Evolutionary conservation across 73 alveolate species (phyloP), one percentile per base, ranked within the genome.

Genomic region (Paramecium octaurelia): DNA sequence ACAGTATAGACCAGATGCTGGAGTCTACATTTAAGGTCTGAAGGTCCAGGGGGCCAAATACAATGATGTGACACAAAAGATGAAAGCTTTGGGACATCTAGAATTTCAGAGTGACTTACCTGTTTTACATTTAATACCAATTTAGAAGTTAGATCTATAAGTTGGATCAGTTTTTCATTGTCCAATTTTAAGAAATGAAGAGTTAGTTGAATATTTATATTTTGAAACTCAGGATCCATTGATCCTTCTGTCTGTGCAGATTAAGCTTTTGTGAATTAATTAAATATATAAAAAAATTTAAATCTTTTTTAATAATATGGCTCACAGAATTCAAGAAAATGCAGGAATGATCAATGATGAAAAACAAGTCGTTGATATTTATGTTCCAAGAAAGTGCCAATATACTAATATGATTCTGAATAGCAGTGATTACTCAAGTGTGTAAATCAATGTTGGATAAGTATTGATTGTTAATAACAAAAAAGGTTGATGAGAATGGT

Each of bases 331-430:
- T 42, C 36, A 80, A 80, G 91, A 27, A 18, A 46, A 48, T 44
- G 91, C 91, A 80, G 91, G 91, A 40, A 80, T 80, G 91, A 48
- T 80, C 75, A 80, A 80, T 46, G 91, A 80, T 80, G 75, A 80
- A 9, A 43, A 43, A 23, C n/a, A 80, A 43, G 91, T 80, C 24
- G 91, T 80, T 44, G 91, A 80, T 80, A 31, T 80, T 10, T 80
- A 80, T 43, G 73, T 80, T 11, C 91, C 91, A n/a, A 40, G 91
- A 43, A 80, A 48, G 35, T 80, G 91, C 91, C 21, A 80, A 44
- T 80, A 80, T 35, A 80, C 91, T 2, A 80, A 80, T 80, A 80
- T 44, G 91, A 80, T 80, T 48, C 38, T 80, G 35, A 43, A 80
- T 46, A 44, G 76, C 43, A 35, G 75, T 14, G 91, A 80, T 80